Base-by-base conservation (phyloP, 148 eudicot genomes). In the Dianthus caryophyllus region DNA sequence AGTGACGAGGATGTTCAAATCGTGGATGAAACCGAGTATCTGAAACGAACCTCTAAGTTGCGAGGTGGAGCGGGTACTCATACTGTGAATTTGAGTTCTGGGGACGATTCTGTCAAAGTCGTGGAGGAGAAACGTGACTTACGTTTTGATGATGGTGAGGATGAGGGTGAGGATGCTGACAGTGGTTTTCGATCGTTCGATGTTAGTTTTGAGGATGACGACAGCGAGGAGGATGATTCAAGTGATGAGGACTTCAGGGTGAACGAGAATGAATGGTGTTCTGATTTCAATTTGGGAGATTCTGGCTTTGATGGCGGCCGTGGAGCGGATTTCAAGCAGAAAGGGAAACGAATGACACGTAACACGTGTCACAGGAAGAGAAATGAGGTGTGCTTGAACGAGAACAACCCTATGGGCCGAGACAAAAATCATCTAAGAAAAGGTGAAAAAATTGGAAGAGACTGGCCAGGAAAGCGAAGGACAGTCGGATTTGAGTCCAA, bases 241-340 rank as follows among this genome's bases (percentile, higher is more conserved):
- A 63, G 33, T 63, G 66, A 63, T 63, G 66, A 63, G 8, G 66
- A 63, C 20, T 63, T 63, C 25, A 4, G 13, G 33, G 49, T 61
- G 30, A 29, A 21, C 22, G 49, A 38, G 10, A 49, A 7, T 61
- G 47, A 61, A 5, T 12, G 11, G 29, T 14, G 30, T 44, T 6
- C 43, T 58, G 21, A 4, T 63, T 43, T 7, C 15, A 25, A 21
- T 44, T 63, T 52, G 1, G 51, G 25, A 12, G 6, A 21, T 5
- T 38, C 33, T 60, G 36, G 64, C 47, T 36, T 27, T 0, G 24
- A 33, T 18, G 46, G 0, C n/a, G 46, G 0, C 29, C 26, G 51
- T 27, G 51, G 25, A 16, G 14, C 24, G 47, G 51, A 63, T 24
- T 16, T 9, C 1, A 24, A 63, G 33, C 1, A 29, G 9, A 63